A percentile compares a stretch with the other conserved stretches of the same genome.
phyloP scores from a whole-genome alignment of 371 early-diverging fungal genomes.

The Paraphysoderma sedebokerense region DNA sequence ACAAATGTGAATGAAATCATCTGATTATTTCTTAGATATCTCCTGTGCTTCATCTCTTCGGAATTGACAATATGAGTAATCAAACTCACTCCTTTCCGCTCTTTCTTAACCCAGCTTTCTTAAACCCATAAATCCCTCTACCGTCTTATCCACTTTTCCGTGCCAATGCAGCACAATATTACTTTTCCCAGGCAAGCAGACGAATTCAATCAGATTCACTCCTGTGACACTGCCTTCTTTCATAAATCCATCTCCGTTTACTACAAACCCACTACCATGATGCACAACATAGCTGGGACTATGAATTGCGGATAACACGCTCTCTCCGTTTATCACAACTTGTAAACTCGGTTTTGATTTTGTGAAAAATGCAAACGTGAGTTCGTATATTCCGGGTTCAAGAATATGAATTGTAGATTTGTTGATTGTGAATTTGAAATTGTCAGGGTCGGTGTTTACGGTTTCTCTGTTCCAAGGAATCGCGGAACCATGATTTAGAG shows the following conservation, averaged over 20 bases:
- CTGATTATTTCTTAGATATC: too few species aligned
- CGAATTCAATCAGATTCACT: conserved; percentile 17
- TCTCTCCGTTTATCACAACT: conserved; percentile 24
- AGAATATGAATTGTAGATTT: conserved; percentile 7
- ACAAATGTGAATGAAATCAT: too few species aligned
- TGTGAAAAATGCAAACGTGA: conserved; percentile 21
- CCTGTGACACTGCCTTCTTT: conserved; percentile 16
- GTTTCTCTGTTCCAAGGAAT: conserved; percentile 22
- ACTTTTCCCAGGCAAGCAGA: conserved; percentile 14
- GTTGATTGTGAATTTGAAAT: conserved; percentile 16
- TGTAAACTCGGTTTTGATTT: conserved; percentile 17
- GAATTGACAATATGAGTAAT: too few species aligned
- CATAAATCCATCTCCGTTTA: conserved; percentile 12
- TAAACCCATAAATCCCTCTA: conserved; percentile 18
- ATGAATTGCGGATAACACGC: conserved; percentile 24
- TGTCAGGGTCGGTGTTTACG: conserved; percentile 22
- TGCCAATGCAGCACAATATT: conserved; percentile 18
- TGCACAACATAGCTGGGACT: conserved; percentile 22
- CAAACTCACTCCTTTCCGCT: too few species aligned
- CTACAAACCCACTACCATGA: conserved; percentile 15
- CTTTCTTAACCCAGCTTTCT: too few species aligned
- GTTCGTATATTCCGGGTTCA: conserved; percentile 23
- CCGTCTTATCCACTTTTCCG: conserved; percentile 7
- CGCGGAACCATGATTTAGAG: conserved; percentile 12
- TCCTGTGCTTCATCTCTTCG: too few species aligned